phyloP scores from a whole-genome alignment of 331 rosid genomes.

The Dryas integrifolia region DNA sequence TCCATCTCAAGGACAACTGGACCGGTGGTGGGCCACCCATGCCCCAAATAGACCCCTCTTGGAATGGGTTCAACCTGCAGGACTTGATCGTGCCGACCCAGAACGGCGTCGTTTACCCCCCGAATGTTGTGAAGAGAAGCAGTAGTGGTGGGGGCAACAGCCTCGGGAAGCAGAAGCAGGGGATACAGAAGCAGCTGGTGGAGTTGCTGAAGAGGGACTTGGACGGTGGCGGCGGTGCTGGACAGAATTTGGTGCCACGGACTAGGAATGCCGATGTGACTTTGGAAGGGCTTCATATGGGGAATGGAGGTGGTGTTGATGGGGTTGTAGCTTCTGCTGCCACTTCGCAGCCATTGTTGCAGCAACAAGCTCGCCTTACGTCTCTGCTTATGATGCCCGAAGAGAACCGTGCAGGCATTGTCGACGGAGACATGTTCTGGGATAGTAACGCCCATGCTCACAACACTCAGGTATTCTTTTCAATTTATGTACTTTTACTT shows the following conservation, averaged over 20 bases:
- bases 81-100: constrained; percentile 52
- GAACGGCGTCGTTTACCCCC: constrained; percentile 18
- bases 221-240: not conserved
- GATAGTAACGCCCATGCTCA: constrained; percentile 29
- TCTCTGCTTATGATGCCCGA: constrained; percentile 47
- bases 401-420: constrained; percentile 15
- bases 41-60: constrained; percentile 26
- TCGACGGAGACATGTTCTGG: constrained; percentile 33
- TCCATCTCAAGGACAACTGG: constrained; percentile 37
- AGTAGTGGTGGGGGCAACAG: constrained; percentile 15
- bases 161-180: constrained; percentile 53
- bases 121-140: constrained; percentile 24
- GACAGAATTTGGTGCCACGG: constrained; percentile 31
- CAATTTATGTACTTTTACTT: not conserved
- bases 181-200: constrained; percentile 54
- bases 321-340: constrained; percentile 18
- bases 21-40: not conserved
- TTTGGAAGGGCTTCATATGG: constrained; percentile 22
- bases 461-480: constrained; percentile 35
- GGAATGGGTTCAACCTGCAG: constrained; percentile 29
- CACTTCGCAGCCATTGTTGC: constrained; percentile 25
- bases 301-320: constrained; percentile 13
- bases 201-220: constrained; percentile 53
- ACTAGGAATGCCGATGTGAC: constrained; percentile 21
- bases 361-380: constrained; percentile 32